These are phyloP conservation scores for Xylaria nigripes DNA, from an alignment of 495 filamentous ascomycete genomes.

Conservation along the genomic window DNA sequence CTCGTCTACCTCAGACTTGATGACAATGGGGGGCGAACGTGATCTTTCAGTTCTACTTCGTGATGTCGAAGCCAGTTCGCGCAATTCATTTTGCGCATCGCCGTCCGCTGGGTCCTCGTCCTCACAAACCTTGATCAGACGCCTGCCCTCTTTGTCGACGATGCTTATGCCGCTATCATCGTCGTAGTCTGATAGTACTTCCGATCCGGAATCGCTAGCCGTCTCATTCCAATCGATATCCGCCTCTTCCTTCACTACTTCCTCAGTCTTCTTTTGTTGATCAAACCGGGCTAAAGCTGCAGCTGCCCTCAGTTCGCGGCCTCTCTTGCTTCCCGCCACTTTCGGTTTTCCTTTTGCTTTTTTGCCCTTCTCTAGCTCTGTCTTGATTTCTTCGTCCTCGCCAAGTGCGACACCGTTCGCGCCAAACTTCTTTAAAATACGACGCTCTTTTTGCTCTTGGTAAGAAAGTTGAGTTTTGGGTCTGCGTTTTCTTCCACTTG, in stretches of 20 bases:
- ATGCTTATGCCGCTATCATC: slow-evolving; percentile 53
- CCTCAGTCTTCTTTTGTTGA: slow-evolving; percentile 40
- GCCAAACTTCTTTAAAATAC: slow-evolving; percentile 70
- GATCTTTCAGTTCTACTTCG: slow-evolving; percentile 19
- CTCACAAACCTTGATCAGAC: slow-evolving; percentile 63
- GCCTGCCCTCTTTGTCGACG: slow-evolving; percentile 50
- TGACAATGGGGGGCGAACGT: slow-evolving; percentile 1
- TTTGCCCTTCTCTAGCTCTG: slow-evolving; percentile 58
- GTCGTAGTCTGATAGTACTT: slow-evolving; percentile 38
- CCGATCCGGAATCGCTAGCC: slow-evolving; percentile 25
- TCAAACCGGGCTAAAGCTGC: slow-evolving; percentile 71
- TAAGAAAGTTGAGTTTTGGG: slow-evolving; percentile 46
- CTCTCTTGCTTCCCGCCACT: slow-evolving; percentile 60
- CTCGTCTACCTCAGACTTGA: slow-evolving; percentile 8
- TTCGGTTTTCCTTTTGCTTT: slow-evolving; percentile 53
- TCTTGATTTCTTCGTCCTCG: slow-evolving; percentile 53
- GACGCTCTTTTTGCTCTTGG: slow-evolving; percentile 53
- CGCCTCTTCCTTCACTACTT: slow-evolving; percentile 20
- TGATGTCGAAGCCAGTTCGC: slow-evolving; percentile 42
- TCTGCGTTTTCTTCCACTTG: slow-evolving; percentile 43
- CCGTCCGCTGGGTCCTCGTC: slow-evolving; percentile 55
- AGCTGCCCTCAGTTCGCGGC: slow-evolving; percentile 65
- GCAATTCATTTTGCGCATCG: slow-evolving; percentile 52
- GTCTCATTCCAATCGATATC: slow-evolving; percentile 29
- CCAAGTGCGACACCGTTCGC: slow-evolving; percentile 57